Conservation (phyloP, 495 filamentous ascomycete genomes). For the Penicillium waksmanii region DNA sequence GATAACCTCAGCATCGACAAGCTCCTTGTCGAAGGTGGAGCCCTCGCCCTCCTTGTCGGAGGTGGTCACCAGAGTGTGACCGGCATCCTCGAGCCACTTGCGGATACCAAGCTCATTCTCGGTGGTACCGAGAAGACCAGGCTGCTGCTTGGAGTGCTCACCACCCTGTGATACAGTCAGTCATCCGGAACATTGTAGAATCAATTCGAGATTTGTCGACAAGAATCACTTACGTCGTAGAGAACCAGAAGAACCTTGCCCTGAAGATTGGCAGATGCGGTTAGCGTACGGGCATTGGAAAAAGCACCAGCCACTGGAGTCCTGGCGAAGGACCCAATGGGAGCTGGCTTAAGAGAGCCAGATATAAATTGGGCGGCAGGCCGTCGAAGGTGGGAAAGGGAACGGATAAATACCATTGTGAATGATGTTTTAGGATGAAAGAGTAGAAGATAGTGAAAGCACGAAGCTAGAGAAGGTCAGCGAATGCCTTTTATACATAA, state of each 20-base stretch:
- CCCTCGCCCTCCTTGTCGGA: constrained; percentile 95
- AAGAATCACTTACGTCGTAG: constrained; percentile 67
- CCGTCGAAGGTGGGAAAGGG: constrained; percentile 58
- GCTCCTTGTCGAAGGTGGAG: constrained; percentile 91
- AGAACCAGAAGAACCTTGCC: constrained; percentile 76
- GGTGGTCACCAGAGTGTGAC: constrained; percentile 94
- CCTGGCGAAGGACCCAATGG: constrained; percentile 27
- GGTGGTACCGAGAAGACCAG: constrained; percentile 86
- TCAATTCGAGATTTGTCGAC: too few relatives aligned
- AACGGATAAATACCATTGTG: constrained; percentile 74
- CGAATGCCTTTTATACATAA: constrained; percentile 14
- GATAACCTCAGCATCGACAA: constrained; percentile 97
- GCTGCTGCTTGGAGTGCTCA: constrained; percentile 74
- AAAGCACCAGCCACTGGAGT: constrained; percentile 41
- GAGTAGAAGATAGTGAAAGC: constrained; percentile 11
- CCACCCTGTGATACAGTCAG: constrained; percentile 54
- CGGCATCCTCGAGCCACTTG: constrained; percentile 94
- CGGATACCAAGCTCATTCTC: constrained; percentile 97
- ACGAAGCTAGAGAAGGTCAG: constrained; percentile 23
- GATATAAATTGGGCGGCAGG: constrained; percentile 60
- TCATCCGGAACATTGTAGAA: constrained; percentile 8
- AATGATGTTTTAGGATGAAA: constrained; percentile 28
- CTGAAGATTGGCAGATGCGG: constrained; percentile 59
- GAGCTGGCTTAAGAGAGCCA: constrained; percentile 27
- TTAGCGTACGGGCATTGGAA: constrained; percentile 56